Percentiles rank a stretch among this genome's conserved stretches.
These are phyloP conservation scores for Myxozyma udenii DNA, from an alignment of 805 yeast genomes.

Conservation along the genomic window DNA sequence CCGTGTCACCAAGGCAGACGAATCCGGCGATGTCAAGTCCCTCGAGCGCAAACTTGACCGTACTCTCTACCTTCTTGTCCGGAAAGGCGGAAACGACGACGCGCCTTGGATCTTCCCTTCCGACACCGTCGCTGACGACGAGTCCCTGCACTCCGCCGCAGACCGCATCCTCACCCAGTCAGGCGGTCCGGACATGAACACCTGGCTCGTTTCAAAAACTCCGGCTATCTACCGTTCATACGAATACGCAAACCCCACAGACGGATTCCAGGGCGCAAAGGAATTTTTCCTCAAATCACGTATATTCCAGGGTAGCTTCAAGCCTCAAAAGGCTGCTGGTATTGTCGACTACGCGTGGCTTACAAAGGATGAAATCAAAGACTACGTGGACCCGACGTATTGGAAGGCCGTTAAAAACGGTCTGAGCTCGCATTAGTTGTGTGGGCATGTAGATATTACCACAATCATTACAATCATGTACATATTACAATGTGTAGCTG, in stretches of 20 bases:
- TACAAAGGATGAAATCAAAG: conserved; percentile 69
- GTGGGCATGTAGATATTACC: not conserved
- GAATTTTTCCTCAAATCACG: conserved; percentile 63
- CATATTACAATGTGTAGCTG: not conserved
- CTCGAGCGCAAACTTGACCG: conserved; percentile 77
- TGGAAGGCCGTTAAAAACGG: conserved; percentile 3
- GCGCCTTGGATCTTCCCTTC: conserved; percentile 76
- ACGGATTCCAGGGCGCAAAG: conserved; percentile 11
- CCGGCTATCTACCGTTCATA: conserved; percentile 71
- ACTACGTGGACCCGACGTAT: conserved; percentile 52
- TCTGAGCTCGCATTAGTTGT: conserved; percentile 1
- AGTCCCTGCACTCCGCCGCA: conserved; percentile 68
- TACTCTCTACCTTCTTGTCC: conserved; percentile 72
- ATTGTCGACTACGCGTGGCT: conserved; percentile 71
- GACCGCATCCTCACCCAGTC: conserved; percentile 64
- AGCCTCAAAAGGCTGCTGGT: conserved; percentile 41
- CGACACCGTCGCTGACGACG: conserved; percentile 49
- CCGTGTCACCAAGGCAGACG: conserved; percentile 76
- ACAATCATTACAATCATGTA: too few species aligned
- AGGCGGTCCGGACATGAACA: conserved; percentile 75
- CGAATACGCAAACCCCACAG: conserved; percentile 28
- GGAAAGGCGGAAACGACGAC: conserved; percentile 36
- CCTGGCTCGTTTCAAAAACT: conserved; percentile 86
- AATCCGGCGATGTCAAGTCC: conserved; percentile 55
- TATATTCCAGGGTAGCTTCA: conserved; percentile 78